These are phyloP conservation scores for Vanrija sp. DNA, from an alignment of 1,284 basidiomycete genomes.

Conservation along the genomic window DNA sequence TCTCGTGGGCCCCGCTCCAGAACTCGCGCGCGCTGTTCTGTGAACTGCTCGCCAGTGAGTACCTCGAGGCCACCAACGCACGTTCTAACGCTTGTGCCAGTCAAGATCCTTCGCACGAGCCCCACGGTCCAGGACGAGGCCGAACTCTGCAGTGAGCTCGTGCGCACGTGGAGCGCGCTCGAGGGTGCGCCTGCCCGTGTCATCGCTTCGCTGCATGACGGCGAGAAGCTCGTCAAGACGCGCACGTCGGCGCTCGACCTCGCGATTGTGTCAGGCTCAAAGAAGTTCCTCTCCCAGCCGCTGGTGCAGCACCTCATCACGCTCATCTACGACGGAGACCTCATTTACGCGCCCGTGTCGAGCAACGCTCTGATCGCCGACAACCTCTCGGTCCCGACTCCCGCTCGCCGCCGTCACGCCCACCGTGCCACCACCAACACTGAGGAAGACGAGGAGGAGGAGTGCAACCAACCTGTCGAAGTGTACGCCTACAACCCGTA, in stretches of 20 bases:
- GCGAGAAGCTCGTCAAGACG: constrained; percentile 57
- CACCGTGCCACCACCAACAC: constrained; percentile 1
- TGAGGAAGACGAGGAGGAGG: constrained; percentile 2
- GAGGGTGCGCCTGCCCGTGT: constrained; percentile 68
- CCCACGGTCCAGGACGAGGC: constrained; percentile 58
- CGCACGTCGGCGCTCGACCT: constrained; percentile 73
- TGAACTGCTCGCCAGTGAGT: constrained; percentile 66
- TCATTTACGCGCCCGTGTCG: constrained; percentile 54
- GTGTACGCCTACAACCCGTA: constrained; percentile 66
- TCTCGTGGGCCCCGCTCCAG: constrained; percentile 71
- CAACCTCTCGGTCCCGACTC: constrained; percentile 69
- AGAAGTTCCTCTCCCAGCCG: constrained; percentile 70
- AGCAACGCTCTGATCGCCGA: constrained; percentile 72
- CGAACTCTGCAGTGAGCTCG: constrained; percentile 68
- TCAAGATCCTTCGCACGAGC: constrained; percentile 74
- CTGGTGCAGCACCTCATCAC: constrained; percentile 76
- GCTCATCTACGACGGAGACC: constrained; percentile 66
- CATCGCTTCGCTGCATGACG: constrained; percentile 60
- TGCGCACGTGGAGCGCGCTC: constrained; percentile 72
- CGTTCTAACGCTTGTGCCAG: constrained; percentile 16
- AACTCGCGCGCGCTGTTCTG: constrained; percentile 68
- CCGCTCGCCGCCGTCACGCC: constrained; percentile 23
- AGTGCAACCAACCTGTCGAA: constrained; percentile 24
- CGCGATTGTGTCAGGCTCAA: constrained; percentile 75
- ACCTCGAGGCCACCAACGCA: neutral